phyloP scores from a whole-genome alignment of 495 filamentous ascomycete genomes.

The Penicillium flavigenum region DNA sequence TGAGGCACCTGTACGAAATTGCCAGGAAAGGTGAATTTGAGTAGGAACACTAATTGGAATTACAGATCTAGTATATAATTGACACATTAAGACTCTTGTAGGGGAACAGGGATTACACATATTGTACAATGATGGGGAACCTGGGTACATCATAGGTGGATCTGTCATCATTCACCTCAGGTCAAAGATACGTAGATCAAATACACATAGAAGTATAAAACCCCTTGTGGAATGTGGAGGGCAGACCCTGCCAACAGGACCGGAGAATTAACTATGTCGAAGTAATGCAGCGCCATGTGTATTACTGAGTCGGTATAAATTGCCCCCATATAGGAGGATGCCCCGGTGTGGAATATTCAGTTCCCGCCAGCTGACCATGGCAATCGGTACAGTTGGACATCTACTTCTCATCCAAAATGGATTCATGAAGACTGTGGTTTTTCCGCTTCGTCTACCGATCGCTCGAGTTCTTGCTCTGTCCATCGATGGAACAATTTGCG shows the following conservation, averaged over 20 bases:
- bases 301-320: neutral
- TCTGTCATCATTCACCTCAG: neutral
- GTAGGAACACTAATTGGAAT: neutral
- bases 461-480: slow-evolving; percentile 64
- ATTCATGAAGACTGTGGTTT: slow-evolving; percentile 17
- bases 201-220: neutral
- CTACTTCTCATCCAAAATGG: neutral
- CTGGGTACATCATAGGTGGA: neutral
- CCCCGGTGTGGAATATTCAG: neutral
- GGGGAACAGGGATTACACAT: neutral
- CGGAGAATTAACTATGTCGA: neutral
- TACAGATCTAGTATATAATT: neutral
- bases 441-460: slow-evolving; percentile 66
- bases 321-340: neutral
- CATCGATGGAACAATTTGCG: slow-evolving; percentile 85
- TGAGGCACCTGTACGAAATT: neutral
- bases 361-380: neutral
- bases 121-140: neutral
- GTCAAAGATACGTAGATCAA: neutral
- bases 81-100: neutral
- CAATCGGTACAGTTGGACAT: neutral
- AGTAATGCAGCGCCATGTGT: neutral
- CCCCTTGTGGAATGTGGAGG: neutral
- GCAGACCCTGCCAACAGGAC: neutral
- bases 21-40: neutral